Base-by-base conservation (phyloP, 768 basidiomycete genomes). In the Lactarius hatsudake region DNA sequence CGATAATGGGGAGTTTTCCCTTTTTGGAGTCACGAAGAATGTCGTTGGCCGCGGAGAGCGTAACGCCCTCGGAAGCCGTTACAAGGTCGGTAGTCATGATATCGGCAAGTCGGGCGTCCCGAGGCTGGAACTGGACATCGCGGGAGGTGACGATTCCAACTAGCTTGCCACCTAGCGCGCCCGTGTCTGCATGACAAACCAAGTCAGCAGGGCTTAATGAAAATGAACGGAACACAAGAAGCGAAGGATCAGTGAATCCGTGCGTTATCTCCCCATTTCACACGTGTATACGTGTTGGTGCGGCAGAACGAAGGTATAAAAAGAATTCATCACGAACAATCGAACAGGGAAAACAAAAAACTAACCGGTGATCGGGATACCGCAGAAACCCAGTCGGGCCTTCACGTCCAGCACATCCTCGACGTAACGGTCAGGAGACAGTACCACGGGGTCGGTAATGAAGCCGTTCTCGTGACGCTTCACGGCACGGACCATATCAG, bases 391-490 rank as follows among this genome's bases (percentile, higher is more conserved):
- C 20, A 93, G 87, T 56, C 86, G 83, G 36, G 87, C 88, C 78
- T 98, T 98, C 80, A 98, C 91, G 69, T 94, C 91, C 59, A 97
- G 82, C 17, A 98, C 96, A 69, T 98, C 92, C 68, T 89, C 91
- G 36, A 96, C 93, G 51, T 81, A 79, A 72, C 91, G 84, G 30
- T 83, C 75, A 0, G 95, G 94, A 13, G 89, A 87, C 36, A 98
- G 81, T 61, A 94, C 93, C 68, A 98, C 84, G 17, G 97, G 97
- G 71, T 97, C 94, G 61, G 91, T 86, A 78, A 98, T 99, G 80
- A 98, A 98, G 6, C 97, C 97, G 75, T 98, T 99, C 79, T 98
- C 96, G 76, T 96, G 96, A 73, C 96, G 89, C 78, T 99, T 99
- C 36, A 98, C 97, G 53, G 93, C 92, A 70, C 93, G 90, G 73